Evolutionary conservation across 2,329 filamentous ascomycete species (phyloP).

Genomic region (Grosmannia penicillata): DNA sequence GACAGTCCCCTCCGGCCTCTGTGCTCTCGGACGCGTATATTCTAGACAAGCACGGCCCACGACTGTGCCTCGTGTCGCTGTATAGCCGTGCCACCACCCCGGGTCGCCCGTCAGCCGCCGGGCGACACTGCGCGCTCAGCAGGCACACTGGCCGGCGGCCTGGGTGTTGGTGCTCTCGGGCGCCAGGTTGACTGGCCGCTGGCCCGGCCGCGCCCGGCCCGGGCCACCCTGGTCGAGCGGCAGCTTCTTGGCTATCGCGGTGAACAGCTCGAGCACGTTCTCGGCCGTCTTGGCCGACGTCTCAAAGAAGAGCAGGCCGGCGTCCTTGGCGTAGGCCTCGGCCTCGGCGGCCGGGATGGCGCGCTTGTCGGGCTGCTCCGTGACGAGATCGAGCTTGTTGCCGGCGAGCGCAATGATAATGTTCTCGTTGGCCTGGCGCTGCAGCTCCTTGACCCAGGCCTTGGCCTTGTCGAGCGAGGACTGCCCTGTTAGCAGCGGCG

Average conservation of each 20-base stretch:
- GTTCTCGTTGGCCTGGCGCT: conserved; percentile 97
- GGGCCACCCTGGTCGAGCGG: conserved; percentile 94
- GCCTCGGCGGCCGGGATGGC: conserved; percentile 81
- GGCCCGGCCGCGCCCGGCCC: conserved; percentile 58
- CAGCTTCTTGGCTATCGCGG: conserved; percentile 93
- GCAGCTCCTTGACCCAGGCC: conserved; percentile 96
- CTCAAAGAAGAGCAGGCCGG: conserved; percentile 92
- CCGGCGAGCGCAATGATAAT: conserved; percentile 97
- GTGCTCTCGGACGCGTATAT: no score
- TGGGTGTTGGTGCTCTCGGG: conserved; percentile 45
- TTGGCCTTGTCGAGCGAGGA: conserved; percentile 97
- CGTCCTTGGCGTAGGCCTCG: conserved; percentile 87
- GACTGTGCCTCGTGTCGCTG: no score
- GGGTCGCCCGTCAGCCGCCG: no score
- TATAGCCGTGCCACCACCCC: no score
- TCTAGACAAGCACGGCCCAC: no score
- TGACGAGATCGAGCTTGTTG: conserved; percentile 95
- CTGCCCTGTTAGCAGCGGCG: conserved; percentile 27
- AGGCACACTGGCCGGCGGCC: conserved; percentile 38
- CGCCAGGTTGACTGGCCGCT: conserved; percentile 41
- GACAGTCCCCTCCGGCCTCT: no score
- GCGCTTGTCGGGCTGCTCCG: conserved; percentile 87
- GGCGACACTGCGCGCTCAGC: conserved; percentile 21
- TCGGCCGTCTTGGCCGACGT: conserved; percentile 95
- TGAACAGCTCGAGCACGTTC: conserved; percentile 92